Percentiles rank a stretch among this genome's conserved stretches.
phyloP scores from a whole-genome alignment of 805 yeast genomes.

The Kodamaea laetipori region DNA sequence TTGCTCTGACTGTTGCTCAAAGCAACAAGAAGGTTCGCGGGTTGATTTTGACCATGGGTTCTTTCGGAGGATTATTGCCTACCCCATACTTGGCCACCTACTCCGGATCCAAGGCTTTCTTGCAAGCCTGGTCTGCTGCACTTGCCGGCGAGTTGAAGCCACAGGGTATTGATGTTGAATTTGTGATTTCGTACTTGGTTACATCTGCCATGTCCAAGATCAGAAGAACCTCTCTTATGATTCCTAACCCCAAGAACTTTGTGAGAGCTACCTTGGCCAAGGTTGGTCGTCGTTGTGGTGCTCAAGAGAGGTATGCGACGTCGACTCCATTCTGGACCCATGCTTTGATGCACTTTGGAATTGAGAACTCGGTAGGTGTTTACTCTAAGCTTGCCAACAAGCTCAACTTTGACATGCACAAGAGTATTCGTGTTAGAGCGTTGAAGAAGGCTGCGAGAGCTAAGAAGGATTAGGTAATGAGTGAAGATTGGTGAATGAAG shows the following conservation, averaged over 20 bases:
- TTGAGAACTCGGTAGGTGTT: slow-evolving; percentile 80
- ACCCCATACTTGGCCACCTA: slow-evolving; percentile 91
- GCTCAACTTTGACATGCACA: slow-evolving; percentile 76
- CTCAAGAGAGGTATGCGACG: slow-evolving; percentile 87
- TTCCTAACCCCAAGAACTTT: slow-evolving; percentile 81
- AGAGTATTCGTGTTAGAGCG: slow-evolving; percentile 78
- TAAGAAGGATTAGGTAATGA: slow-evolving; percentile 2
- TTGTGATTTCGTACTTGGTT: slow-evolving; percentile 84
- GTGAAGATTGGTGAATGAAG: too few species aligned
- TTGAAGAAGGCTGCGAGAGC: slow-evolving; percentile 64
- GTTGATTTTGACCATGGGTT: slow-evolving; percentile 90
- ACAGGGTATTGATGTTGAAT: slow-evolving; percentile 78
- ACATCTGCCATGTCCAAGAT: slow-evolving; percentile 96
- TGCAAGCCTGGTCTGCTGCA: slow-evolving; percentile 91
- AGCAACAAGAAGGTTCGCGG: slow-evolving; percentile 55
- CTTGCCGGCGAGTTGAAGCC: slow-evolving; percentile 79
- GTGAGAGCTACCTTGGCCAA: slow-evolving; percentile 69
- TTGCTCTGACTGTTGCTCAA: slow-evolving; percentile 52
- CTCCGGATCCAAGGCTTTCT: slow-evolving; percentile 93
- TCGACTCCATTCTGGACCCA: slow-evolving; percentile 92
- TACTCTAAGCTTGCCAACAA: slow-evolving; percentile 68
- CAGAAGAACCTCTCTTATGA: slow-evolving; percentile 67
- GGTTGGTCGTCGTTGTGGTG: slow-evolving; percentile 86
- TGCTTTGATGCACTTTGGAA: slow-evolving; percentile 84
- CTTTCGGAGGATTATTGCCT: slow-evolving; percentile 93